Conservation (phyloP, 257 asterid genomes). For the Fraxinus pennsylvanica region DNA sequence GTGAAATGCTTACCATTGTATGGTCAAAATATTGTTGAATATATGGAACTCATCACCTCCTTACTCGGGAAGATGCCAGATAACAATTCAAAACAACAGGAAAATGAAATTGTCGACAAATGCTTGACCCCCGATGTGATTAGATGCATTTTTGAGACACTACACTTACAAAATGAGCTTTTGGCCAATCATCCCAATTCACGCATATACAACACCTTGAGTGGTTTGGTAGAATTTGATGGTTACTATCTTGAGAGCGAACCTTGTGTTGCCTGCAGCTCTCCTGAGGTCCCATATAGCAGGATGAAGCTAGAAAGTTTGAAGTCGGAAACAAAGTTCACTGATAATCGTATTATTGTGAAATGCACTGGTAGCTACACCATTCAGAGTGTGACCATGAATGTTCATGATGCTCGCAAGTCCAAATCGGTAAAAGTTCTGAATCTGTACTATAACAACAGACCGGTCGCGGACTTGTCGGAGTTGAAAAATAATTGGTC, state of each 20-base stretch:
- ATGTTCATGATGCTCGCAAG: conserved; percentile 96
- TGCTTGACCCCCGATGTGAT: conserved; percentile 87
- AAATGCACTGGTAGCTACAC: conserved; percentile 99
- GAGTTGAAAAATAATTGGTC: conserved; percentile 98
- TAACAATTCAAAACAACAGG: conserved; percentile 56
- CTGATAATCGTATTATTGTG: conserved; percentile 96
- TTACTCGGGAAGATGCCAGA: conserved; percentile 84
- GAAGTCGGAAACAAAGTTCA: conserved; percentile 97
- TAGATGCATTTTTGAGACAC: conserved; percentile 80
- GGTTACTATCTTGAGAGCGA: conserved; percentile 99
- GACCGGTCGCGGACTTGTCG: conserved; percentile 98
- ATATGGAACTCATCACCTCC: conserved; percentile 77
- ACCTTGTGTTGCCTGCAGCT: conserved; percentile 99
- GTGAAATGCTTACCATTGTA: conserved; percentile 79
- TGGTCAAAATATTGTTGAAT: conserved; percentile 87
- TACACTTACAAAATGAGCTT: conserved; percentile 94
- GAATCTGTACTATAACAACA: conserved; percentile 93
- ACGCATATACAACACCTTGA: conserved; percentile 92
- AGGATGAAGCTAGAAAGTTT: conserved; percentile 97
- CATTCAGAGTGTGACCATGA: conserved; percentile 95
- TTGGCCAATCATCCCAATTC: conserved; percentile 99
- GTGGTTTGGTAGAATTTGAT: conserved; percentile 98
- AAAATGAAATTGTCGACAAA: conserved; percentile 75
- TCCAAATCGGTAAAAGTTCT: conserved; percentile 96
- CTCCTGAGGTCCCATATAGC: conserved; percentile 98